These are phyloP conservation scores for Fusarium mangiferae DNA, from an alignment of 2,329 filamentous ascomycete genomes.

Conservation along the genomic window DNA sequence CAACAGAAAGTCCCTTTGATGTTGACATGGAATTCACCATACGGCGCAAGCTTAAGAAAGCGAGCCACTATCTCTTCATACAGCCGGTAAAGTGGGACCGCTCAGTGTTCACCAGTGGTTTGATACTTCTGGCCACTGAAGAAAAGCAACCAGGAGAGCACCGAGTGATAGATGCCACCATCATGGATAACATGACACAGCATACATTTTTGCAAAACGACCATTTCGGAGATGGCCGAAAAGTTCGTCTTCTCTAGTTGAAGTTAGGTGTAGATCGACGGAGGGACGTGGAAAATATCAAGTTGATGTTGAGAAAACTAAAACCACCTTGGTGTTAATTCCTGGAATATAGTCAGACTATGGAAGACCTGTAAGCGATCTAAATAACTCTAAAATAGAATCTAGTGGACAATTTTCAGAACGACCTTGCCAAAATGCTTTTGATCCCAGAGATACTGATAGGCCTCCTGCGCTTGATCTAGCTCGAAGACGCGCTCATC, in stretches of 20 bases:
- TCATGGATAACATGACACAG: background rate
- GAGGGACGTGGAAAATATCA: too few species aligned
- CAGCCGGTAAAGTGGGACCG: background rate
- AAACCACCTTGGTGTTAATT: too few species aligned
- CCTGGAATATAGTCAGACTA: too few species aligned
- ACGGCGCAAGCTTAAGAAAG: background rate
- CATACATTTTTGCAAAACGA: background rate
- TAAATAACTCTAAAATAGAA: too few species aligned
- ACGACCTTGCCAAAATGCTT: too few species aligned
- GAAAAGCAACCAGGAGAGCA: background rate
- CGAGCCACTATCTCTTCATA: background rate
- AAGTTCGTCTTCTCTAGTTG: background rate
- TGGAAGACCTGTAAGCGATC: too few species aligned
- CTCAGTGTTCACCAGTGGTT: background rate
- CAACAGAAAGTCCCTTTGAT: background rate
- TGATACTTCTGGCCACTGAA: background rate
- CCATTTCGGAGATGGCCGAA: background rate
- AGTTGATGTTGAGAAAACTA: too few species aligned
- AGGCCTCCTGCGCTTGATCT: too few species aligned
- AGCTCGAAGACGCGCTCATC: too few species aligned
- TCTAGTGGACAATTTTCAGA: too few species aligned
- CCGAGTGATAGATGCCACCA: background rate
- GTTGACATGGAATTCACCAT: background rate
- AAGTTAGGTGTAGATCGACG: accelerated
- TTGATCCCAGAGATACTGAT: too few species aligned